phyloP scores from a whole-genome alignment of 208 protist species.

The Crithidia mellificae region DNA sequence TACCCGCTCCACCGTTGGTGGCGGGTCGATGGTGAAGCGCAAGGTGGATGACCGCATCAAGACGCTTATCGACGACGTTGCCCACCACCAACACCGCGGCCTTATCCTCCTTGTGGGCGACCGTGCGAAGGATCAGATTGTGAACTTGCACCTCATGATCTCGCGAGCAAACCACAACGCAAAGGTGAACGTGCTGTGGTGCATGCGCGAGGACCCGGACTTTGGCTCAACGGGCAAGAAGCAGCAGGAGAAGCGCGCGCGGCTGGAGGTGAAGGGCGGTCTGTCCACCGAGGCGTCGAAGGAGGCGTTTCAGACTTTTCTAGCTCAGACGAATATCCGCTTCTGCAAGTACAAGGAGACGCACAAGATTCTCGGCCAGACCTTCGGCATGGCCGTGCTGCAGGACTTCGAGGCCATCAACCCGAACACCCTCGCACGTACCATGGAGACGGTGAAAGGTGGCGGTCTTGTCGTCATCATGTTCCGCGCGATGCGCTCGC shows the following conservation, averaged over 20 bases:
- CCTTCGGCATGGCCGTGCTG: slow-evolving; percentile 99
- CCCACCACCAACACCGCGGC: slow-evolving; percentile 93
- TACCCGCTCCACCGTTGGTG: slow-evolving; percentile 19
- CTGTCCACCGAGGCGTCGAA: slow-evolving; percentile 93
- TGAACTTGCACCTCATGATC: slow-evolving; percentile 99
- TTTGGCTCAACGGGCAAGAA: slow-evolving; percentile 95
- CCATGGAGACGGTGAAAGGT: slow-evolving; percentile 99
- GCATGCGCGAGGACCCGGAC: slow-evolving; percentile 99
- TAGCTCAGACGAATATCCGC: slow-evolving; percentile 97
- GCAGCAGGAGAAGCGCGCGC: slow-evolving; percentile 94
- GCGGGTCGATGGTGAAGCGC: slow-evolving; percentile 59
- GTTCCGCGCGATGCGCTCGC: slow-evolving; percentile 95
- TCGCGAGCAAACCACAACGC: slow-evolving; percentile 96
- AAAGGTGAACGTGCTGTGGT: slow-evolving; percentile 98
- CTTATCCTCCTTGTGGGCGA: slow-evolving; percentile 99
- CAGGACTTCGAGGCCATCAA: slow-evolving; percentile 99
- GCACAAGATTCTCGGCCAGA: slow-evolving; percentile 99
- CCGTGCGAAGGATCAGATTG: slow-evolving; percentile 96
- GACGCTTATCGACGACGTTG: slow-evolving; percentile 97
- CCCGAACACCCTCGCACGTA: slow-evolving; percentile 99
- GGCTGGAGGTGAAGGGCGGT: slow-evolving; percentile 94
- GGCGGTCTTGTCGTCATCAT: slow-evolving; percentile 99
- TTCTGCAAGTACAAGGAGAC: slow-evolving; percentile 99
- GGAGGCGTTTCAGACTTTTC: slow-evolving; percentile 98
- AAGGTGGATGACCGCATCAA: slow-evolving; percentile 96